Evolutionary conservation across 2,329 filamentous ascomycete species (phyloP).

Genomic region (Pestalotiopsis sp.): DNA sequence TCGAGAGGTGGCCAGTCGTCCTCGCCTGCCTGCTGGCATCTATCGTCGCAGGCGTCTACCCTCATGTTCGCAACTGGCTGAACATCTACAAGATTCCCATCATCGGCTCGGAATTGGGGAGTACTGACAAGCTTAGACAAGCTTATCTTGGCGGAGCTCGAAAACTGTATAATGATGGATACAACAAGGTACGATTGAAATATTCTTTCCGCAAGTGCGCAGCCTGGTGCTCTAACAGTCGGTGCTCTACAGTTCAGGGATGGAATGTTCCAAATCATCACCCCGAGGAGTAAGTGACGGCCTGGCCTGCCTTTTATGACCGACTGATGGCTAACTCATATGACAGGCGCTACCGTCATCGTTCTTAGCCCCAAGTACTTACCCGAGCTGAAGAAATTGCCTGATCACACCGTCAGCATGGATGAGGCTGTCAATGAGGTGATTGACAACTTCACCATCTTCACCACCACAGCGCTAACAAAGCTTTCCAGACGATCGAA

Average conservation of each 20-base stretch:
- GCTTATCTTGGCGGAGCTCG: constrained; percentile 19
- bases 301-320: neutral
- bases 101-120: constrained; percentile 20
- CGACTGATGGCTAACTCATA: neutral
- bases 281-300: neutral
- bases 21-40: neutral
- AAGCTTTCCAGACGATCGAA: neutral
- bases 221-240: neutral
- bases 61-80: neutral
- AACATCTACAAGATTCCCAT: constrained; percentile 14
- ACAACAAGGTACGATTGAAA: constrained; percentile 12
- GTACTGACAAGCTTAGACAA: constrained; percentile 22
- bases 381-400: neutral
- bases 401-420: neutral
- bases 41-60: neutral
- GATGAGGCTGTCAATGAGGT: neutral
- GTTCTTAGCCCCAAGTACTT: neutral
- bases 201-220: neutral
- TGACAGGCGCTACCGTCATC: neutral
- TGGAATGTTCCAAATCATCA: constrained; percentile 16
- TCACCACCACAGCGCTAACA: neutral
- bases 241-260: constrained; percentile 13
- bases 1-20: neutral
- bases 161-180: constrained; percentile 25
- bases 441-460: neutral